These are phyloP conservation scores for Xylaria hypoxylon DNA, from an alignment of 2,329 filamentous ascomycete species.

Conservation along the genomic window DNA sequence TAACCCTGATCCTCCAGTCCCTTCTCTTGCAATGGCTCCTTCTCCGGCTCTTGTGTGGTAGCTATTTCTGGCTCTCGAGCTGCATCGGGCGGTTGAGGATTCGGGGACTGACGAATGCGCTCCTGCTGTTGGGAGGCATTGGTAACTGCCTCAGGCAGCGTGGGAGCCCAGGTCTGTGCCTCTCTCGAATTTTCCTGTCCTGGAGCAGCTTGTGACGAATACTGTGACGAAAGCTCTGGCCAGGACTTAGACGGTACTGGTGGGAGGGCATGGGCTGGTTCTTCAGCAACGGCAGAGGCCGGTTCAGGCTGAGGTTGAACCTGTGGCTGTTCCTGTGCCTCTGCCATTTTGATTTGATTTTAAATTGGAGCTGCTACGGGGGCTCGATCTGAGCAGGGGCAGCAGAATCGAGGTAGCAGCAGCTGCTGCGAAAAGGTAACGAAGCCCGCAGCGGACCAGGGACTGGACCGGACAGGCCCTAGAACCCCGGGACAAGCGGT, in stretches of 20 bases:
- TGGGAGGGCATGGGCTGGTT: constrained; percentile 49
- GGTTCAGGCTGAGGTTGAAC: constrained; percentile 51
- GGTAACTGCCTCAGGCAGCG: constrained; percentile 45
- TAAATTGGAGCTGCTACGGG: constrained; percentile 53
- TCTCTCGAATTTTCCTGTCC: constrained; percentile 45
- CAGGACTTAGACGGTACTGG: constrained; percentile 35
- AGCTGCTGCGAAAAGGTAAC: constrained; percentile 50
- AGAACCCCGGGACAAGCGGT: constrained; percentile 40
- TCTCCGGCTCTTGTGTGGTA: constrained; percentile 44
- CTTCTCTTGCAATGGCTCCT: constrained; percentile 45
- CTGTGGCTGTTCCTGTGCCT: constrained; percentile 53
- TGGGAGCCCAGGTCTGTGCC: constrained; percentile 44
- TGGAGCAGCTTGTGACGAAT: constrained; percentile 46
- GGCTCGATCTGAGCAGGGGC: constrained; percentile 52
- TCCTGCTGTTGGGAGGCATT: constrained; percentile 45
- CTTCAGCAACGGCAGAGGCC: constrained; percentile 49
- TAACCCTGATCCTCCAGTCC: constrained; percentile 42
- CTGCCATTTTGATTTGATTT: constrained; percentile 54
- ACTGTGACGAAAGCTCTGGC: constrained; percentile 40
- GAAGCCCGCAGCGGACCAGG: constrained; percentile 50
- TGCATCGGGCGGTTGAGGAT: constrained; percentile 44
- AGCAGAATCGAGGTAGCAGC: constrained; percentile 45
- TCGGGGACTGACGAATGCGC: constrained; percentile 42
- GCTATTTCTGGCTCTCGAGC: constrained; percentile 43
- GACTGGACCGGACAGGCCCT: constrained; percentile 45